Percentiles rank a stretch among this genome's conserved stretches.
phyloP scores from a whole-genome alignment of 2,329 filamentous ascomycete genomes.

The Ceratocystiopsis sp. region DNA sequence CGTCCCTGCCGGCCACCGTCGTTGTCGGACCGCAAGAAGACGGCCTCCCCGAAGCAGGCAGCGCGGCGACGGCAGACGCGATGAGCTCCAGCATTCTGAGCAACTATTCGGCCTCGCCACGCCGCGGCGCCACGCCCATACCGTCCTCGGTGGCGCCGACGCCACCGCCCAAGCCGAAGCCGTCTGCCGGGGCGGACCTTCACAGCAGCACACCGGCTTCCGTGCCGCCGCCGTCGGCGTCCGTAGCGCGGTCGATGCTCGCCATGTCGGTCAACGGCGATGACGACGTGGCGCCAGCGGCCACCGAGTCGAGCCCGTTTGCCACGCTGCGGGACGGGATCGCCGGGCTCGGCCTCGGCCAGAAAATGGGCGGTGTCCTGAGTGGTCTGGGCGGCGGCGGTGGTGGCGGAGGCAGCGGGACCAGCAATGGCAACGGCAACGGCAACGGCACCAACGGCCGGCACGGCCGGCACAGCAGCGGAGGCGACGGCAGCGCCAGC shows the following conservation, averaged over 20 bases:
- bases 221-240: not conserved
- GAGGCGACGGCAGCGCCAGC: not conserved
- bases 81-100: slow-evolving; percentile 4
- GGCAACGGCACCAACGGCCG: not conserved
- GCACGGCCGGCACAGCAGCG: slow-evolving; percentile 3
- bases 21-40: slow-evolving; percentile 26
- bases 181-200: slow-evolving; percentile 10
- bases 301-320: slow-evolving; percentile 8
- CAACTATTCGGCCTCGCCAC: slow-evolving; percentile 13
- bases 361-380: slow-evolving; percentile 11
- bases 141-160: slow-evolving; percentile 2
- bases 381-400: slow-evolving; percentile 6
- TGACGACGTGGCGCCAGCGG: not conserved
- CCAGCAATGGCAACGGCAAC: not conserved
- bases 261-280: slow-evolving; percentile 3
- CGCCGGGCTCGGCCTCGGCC: slow-evolving; percentile 9
- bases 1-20: slow-evolving; percentile 1
- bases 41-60: slow-evolving; percentile 25
- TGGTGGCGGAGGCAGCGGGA: slow-evolving; percentile 8
- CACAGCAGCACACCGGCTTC: not conserved
- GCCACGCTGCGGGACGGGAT: slow-evolving; percentile 10
- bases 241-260: slow-evolving; percentile 8
- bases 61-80: not conserved
- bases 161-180: slow-evolving; percentile 2
- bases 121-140: slow-evolving; percentile 16